Percentiles rank a stretch among this genome's conserved stretches.
These are phyloP conservation scores for Kodamaea fukazawae DNA, from an alignment of 805 yeast species.

Conservation along the genomic window DNA sequence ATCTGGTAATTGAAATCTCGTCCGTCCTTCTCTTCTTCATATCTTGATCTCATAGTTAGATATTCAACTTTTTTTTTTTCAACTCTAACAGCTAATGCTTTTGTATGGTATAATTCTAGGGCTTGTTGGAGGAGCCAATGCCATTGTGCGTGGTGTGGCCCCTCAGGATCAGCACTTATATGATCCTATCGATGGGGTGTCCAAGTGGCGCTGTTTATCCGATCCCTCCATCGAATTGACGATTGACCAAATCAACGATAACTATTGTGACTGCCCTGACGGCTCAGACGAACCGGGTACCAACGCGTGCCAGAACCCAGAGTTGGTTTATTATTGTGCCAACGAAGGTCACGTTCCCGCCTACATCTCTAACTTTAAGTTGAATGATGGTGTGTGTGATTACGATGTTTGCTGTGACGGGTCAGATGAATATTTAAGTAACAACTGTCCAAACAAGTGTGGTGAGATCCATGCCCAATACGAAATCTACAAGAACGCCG, in stretches of 20 bases:
- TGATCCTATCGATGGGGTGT: constrained; percentile 38
- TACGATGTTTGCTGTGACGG: constrained; percentile 92
- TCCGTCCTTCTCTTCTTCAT: constrained; percentile 1
- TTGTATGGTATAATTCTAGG: too few species aligned
- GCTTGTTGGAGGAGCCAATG: not conserved
- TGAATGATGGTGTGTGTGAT: constrained; percentile 92
- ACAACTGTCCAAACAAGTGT: constrained; percentile 57
- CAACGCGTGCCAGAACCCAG: constrained; percentile 59
- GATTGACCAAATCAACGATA: constrained; percentile 71
- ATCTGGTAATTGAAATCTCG: constrained; percentile 16
- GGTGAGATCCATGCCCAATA: constrained; percentile 45
- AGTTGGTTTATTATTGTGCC: constrained; percentile 61
- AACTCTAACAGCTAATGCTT: too few species aligned
- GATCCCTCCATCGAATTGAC: constrained; percentile 65
- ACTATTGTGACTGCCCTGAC: constrained; percentile 95
- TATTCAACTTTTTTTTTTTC: too few species aligned
- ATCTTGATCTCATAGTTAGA: not conserved
- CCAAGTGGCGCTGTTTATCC: constrained; percentile 63
- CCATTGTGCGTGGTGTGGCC: constrained; percentile 10
- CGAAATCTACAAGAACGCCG: constrained; percentile 10
- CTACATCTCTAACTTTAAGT: constrained; percentile 61
- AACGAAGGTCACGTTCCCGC: constrained; percentile 69
- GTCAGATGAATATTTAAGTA: constrained; percentile 64
- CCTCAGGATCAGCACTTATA: constrained; percentile 41
- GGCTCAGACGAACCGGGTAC: constrained; percentile 98